A percentile compares a stretch with the other conserved stretches of the same genome.
phyloP scores from a whole-genome alignment of 352 stramenopile species.

The Phytophthora sp. region DNA sequence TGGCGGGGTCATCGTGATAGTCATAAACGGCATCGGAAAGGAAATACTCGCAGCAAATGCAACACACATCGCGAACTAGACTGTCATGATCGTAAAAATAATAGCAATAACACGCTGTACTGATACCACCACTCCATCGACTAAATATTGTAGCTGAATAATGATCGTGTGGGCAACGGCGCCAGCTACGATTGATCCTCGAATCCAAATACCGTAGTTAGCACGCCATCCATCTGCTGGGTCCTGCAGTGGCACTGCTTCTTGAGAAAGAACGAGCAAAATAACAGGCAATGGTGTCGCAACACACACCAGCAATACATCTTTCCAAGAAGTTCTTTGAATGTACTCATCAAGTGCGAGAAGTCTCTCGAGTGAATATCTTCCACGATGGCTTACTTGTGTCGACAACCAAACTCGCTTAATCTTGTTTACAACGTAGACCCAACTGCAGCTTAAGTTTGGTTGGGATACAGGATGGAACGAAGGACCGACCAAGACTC shows the following conservation, averaged over 20 bases:
- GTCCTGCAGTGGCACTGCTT: slow-evolving; percentile 23
- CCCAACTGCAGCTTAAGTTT: neutral
- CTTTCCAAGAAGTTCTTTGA: slow-evolving; percentile 1
- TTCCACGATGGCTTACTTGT: slow-evolving; percentile 24
- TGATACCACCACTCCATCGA: slow-evolving; percentile 6
- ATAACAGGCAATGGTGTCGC: slow-evolving; percentile 22
- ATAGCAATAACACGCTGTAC: slow-evolving; percentile 7
- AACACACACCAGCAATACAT: slow-evolving; percentile 12
- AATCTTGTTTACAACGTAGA: neutral
- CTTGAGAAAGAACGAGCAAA: slow-evolving; percentile 11
- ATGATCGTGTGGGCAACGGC: neutral
- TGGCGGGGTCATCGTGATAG: neutral
- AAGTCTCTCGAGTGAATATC: slow-evolving; percentile 25
- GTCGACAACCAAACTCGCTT: neutral
- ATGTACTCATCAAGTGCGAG: slow-evolving; percentile 24
- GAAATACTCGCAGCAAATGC: neutral
- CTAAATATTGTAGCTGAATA: slow-evolving; percentile 6
- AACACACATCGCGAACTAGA: neutral
- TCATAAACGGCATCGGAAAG: slow-evolving; percentile 30
- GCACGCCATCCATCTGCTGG: slow-evolving; percentile 14
- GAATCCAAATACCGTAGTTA: slow-evolving; percentile 30
- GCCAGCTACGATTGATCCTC: neutral
- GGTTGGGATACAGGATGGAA: neutral
- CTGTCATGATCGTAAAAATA: neutral
- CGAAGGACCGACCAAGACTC: neutral